Evolutionary conservation across 23 red algal genomes (phyloP).

Genomic region (Gracilaria gracilis): DNA sequence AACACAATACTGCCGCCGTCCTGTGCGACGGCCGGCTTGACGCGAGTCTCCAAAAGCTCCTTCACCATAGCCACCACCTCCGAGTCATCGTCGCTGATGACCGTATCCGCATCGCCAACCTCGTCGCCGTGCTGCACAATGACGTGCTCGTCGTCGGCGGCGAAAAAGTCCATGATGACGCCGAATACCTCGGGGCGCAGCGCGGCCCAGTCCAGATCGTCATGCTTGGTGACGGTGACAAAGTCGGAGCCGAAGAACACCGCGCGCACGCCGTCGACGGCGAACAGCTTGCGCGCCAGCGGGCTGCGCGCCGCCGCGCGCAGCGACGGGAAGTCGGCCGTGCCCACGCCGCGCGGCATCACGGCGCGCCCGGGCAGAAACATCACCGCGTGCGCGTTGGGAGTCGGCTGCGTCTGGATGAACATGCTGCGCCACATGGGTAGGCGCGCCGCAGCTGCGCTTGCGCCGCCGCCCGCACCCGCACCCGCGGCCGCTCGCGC

Average conservation of each 20-base stretch:
- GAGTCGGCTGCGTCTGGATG: conserved; percentile 94
- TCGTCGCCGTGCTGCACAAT: conserved; percentile 37
- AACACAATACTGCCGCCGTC: conserved; percentile 98
- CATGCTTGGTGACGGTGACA: conserved; percentile 93
- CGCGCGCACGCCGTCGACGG: conserved; percentile 76
- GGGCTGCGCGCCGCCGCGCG: conserved; percentile 56
- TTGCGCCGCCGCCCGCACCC: neutral
- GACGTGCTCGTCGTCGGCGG: conserved; percentile 31
- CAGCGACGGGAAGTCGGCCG: conserved; percentile 80
- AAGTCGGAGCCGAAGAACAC: conserved; percentile 96
- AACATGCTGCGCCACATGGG: conserved; percentile 81
- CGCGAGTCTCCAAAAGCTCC: conserved; percentile 95
- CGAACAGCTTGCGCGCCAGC: conserved; percentile 86
- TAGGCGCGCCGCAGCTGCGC: too few species aligned
- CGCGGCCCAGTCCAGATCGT: conserved; percentile 82
- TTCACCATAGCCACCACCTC: conserved; percentile 99
- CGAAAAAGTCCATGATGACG: conserved; percentile 93
- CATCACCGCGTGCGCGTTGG: conserved; percentile 96
- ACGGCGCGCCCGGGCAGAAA: conserved; percentile 95
- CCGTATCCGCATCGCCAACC: conserved; percentile 53
- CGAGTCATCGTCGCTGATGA: conserved; percentile 77
- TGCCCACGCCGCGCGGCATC: conserved; percentile 67
- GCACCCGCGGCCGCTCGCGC: neutral
- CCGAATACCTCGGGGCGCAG: conserved; percentile 95
- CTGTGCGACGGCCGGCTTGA: conserved; percentile 97